Evolutionary conservation across 2,329 filamentous ascomycete species (phyloP), one percentile per base, ranked within the genome.

Genomic region (Ilyonectria destructans): DNA sequence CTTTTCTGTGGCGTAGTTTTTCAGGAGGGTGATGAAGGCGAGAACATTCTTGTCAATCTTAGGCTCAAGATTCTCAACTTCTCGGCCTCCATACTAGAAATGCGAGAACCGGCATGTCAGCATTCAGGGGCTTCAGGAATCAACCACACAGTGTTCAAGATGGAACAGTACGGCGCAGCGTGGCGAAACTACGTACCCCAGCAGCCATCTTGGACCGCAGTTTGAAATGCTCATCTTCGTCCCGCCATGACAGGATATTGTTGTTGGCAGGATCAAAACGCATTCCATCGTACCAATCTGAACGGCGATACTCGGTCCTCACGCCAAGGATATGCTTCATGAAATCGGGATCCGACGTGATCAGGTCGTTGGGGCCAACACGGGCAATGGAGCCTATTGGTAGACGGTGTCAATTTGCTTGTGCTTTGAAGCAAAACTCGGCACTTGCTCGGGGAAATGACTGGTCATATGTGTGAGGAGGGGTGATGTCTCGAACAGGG

Each of bases 251-350:
- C 61, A 88, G 82, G 6, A 89, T 80, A 59, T 85, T 88, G 68
- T 88, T 83, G 46, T 81, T 80, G 35, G 85, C 81, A 0, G 86
- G 85, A 68, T 90, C 83, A 69, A 90, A 81, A n/a, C 84, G 82
- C 71, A 86, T 80, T 1, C 81, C 83, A 60, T 84, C 80, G 71
- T 88, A 88, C 84, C 85, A 88, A 0, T 73, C 71, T 2, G 79
- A 79, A 0, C 80, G 78, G 2, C 64, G 69, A 56, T 83, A 84
- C 2, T 72, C 68, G 19, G 78, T 79, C 13, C 81, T 75, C 6
- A 80, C 80, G 3, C 71, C 76, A 51, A 76, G 75, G 56, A 83
- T 79, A 10, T 77, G 77, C 26, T 77, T 78, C 59, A 83, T 71
- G 19, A 83, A 68, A 4, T 82, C 80, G 1, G 81, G 79, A 62